Evolutionary conservation across 2,329 filamentous ascomycete species (phyloP), one percentile per base, ranked within the genome.

Genomic region (Pseudogymnoascus sp.): DNA sequence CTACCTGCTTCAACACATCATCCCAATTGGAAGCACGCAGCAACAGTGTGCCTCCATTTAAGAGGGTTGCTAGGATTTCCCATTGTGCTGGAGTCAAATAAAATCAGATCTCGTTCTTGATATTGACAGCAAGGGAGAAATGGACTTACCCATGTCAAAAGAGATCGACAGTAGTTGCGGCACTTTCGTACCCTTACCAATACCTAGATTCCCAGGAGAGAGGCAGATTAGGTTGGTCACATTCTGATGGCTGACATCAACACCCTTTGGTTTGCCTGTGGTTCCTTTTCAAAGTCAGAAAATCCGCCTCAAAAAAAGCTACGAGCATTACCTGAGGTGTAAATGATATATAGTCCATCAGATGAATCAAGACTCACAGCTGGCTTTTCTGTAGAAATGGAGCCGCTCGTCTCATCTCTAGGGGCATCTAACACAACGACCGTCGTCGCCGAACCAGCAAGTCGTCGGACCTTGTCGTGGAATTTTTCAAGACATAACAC

Each of bases 131-230:
- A 29, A 29, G 44, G 44, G 44, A 60, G 7, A 35, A 35, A 17
- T n/a, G n/a, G n/a, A 73, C 80, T 68, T 75, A 84, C 83, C 81
- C 82, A 86, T 85, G 66, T 86, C 83, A 65, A 86, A 86, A 46
- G 80, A 81, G 50, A 86, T 79, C 65, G 82, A 85, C 42, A 86
- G 74, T 6, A 85, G 75, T 63, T 83, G 82, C 2, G 79, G 82
- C 7, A 86, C 83, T 11, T 77, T 77, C 10, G 76, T 80, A 11
- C 83, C 83, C 1, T 75, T 71, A 10, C 68, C 72, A 60, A 86
- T 80, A 2, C 78, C 79, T 15, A 86, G 69, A 63, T 77, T 79
- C 5, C 80, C 82, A 0, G 83, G 83, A 21, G 77, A 75, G 26
- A 79, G 70, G 63, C 80, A 78, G 4, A 85, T 72, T 10, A 83